A percentile compares a stretch with the other conserved stretches of the same genome.
Conservation (phyloP, 768 basidiomycete species). For the Psilocybe sp. region DNA sequence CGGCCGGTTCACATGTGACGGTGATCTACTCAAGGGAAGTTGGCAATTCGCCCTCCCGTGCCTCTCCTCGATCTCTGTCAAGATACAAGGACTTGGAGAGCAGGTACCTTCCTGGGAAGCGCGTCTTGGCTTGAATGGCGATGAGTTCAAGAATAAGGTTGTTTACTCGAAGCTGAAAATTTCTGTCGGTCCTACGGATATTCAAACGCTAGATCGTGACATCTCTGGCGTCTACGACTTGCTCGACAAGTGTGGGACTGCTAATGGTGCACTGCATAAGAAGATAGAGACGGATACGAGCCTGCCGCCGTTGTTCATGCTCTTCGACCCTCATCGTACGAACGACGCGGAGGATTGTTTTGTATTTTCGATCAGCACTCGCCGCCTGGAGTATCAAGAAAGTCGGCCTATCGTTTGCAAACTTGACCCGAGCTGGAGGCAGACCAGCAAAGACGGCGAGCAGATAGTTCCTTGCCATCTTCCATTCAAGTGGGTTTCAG, state of each 20-base stretch:
- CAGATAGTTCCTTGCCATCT: conserved; percentile 56
- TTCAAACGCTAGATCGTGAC: conserved; percentile 64
- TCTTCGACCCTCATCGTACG: conserved; percentile 87
- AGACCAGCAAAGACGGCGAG: conserved; percentile 47
- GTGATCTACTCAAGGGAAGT: conserved; percentile 57
- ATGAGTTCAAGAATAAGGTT: conserved; percentile 61
- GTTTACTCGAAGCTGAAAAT: conserved; percentile 70
- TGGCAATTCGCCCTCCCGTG: conserved; percentile 84
- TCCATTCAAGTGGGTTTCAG: conserved; percentile 62
- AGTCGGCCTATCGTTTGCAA: conserved; percentile 74
- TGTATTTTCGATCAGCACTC: conserved; percentile 77
- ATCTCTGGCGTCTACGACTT: conserved; percentile 79
- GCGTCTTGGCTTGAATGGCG: conserved; percentile 67
- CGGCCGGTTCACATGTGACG: conserved; percentile 64
- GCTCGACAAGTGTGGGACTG: conserved; percentile 85
- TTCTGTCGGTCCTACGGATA: conserved; percentile 46
- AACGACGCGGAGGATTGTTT: conserved; percentile 75
- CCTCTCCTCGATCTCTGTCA: conserved; percentile 50
- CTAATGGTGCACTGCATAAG: conserved; percentile 80
- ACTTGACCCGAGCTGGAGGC: conserved; percentile 78
- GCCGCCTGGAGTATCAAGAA: conserved; percentile 80
- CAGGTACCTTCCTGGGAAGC: conserved; percentile 84
- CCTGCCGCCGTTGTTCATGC: conserved; percentile 69
- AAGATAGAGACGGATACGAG: conserved; percentile 37
- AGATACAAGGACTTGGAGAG: conserved; percentile 63